Percentiles rank a stretch among this genome's conserved stretches.
Conservation (phyloP, 805 yeast species). For the Cyberlindnera japonica region DNA sequence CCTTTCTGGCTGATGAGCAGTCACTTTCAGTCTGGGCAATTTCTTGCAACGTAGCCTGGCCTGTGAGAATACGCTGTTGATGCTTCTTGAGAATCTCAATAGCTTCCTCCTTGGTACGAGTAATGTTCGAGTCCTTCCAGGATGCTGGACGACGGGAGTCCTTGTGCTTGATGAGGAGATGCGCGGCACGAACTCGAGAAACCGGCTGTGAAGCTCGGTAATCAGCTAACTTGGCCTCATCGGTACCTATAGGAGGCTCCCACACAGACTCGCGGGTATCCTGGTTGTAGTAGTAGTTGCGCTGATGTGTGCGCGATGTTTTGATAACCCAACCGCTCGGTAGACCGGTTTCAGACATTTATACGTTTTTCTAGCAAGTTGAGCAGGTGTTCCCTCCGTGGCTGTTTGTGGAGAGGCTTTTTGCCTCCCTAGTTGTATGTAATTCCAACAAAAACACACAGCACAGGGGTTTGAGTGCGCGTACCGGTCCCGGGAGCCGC, state of each 20-base stretch:
- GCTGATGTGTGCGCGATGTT: slow-evolving; percentile 72
- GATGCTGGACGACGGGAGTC: slow-evolving; percentile 88
- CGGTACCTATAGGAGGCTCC: slow-evolving; percentile 89
- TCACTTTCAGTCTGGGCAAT: slow-evolving; percentile 84
- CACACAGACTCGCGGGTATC: slow-evolving; percentile 73
- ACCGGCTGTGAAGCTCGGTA: slow-evolving; percentile 56
- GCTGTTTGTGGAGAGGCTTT: too few relatives aligned
- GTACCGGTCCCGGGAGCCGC: too few relatives aligned
- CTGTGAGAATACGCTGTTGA: slow-evolving; percentile 56
- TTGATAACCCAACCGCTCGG: slow-evolving; percentile 84
- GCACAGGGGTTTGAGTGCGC: too few relatives aligned
- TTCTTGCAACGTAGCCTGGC: slow-evolving; percentile 62
- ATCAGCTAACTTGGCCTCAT: slow-evolving; percentile 50
- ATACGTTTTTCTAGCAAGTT: not conserved
- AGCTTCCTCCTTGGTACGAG: slow-evolving; percentile 82
- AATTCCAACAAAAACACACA: too few relatives aligned
- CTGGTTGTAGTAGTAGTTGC: slow-evolving; percentile 79
- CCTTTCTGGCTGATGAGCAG: slow-evolving; percentile 79
- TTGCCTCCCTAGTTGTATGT: too few relatives aligned
- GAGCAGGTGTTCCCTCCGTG: not conserved
- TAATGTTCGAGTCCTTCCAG: slow-evolving; percentile 77
- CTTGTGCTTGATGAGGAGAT: slow-evolving; percentile 76
- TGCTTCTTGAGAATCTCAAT: slow-evolving; percentile 54
- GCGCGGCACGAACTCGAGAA: slow-evolving; percentile 68
- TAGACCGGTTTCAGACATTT: slow-evolving; percentile 58